Evolutionary conservation across 2,329 filamentous ascomycete genomes (phyloP).

Genomic region (Claviceps arundinis): DNA sequence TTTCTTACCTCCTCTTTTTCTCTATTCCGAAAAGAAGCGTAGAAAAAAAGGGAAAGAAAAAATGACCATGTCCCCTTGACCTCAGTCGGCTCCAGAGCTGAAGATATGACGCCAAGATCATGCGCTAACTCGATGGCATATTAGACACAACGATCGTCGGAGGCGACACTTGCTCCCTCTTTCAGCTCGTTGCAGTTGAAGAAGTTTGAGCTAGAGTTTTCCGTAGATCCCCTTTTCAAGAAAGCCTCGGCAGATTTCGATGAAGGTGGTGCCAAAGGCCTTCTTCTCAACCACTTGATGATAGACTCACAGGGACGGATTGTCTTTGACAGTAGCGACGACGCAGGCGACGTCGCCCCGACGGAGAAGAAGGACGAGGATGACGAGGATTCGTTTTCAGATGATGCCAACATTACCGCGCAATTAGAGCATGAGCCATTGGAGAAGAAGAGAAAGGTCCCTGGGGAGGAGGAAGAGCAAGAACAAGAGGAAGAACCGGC

Average conservation of each 20-base stretch:
- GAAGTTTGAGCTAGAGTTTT: conserved; percentile 94
- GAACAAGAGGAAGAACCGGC: conserved; percentile 36
- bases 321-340: conserved; percentile 96
- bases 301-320: conserved; percentile 88
- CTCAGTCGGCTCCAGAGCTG: neutral
- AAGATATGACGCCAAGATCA: neutral
- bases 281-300: conserved; percentile 90
- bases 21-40: too few species aligned
- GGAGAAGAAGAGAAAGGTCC: conserved; percentile 26
- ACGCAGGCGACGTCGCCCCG: conserved; percentile 41
- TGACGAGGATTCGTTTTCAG: conserved; percentile 22
- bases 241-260: conserved; percentile 98
- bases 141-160: conserved; percentile 62
- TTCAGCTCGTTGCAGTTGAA: conserved; percentile 86
- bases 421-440: conserved; percentile 30
- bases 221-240: conserved; percentile 96
- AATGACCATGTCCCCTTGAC: too few species aligned
- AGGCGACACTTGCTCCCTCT: conserved; percentile 82
- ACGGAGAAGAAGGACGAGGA: conserved; percentile 23
- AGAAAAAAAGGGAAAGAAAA: conserved; percentile 50
- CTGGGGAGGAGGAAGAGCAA: conserved; percentile 2
- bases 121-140: neutral
- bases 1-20: too few species aligned
- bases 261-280: conserved; percentile 89
- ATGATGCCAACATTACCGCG: conserved; percentile 17